Conservation (phyloP, 768 basidiomycete genomes). For the Boletellus ananiceps region DNA sequence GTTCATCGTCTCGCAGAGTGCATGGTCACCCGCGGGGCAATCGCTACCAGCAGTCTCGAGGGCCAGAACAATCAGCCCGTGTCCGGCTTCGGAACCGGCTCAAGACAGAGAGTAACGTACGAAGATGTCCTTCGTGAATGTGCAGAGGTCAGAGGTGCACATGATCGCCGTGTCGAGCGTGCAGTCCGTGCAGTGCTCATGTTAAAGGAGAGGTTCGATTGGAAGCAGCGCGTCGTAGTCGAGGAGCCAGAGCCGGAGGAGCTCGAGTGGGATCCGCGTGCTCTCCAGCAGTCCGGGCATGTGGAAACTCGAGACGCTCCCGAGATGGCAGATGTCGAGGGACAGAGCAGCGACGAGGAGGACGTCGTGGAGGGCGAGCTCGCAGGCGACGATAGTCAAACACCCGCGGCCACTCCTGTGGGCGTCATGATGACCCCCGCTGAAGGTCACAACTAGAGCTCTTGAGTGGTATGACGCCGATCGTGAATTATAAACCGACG, state of each 20-base stretch:
- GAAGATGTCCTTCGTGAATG: constrained; percentile 67
- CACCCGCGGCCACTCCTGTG: constrained; percentile 17
- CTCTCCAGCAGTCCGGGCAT: constrained; percentile 20
- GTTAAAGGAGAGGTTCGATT: constrained; percentile 76
- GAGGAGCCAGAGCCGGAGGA: constrained; percentile 79
- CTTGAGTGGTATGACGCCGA: not conserved
- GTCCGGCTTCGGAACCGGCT: constrained; percentile 3
- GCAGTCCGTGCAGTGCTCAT: constrained; percentile 76
- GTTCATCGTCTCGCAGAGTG: constrained; percentile 67
- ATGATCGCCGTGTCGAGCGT: constrained; percentile 72
- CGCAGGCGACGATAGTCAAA: constrained; percentile 27
- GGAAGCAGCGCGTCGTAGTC: constrained; percentile 77
- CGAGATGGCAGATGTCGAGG: constrained; percentile 27
- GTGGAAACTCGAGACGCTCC: constrained; percentile 4
- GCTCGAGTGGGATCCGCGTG: constrained; percentile 62
- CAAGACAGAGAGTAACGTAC: constrained; percentile 31
- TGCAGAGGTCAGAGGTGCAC: constrained; percentile 58
- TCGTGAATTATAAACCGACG: not conserved
- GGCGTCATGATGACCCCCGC: constrained; percentile 22
- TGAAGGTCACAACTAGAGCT: constrained; percentile 4
- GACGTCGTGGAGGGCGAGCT: constrained; percentile 35
- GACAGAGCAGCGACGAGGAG: constrained; percentile 37
- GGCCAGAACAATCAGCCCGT: constrained; percentile 30
- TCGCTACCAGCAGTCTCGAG: constrained; percentile 42
- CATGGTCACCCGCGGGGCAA: constrained; percentile 54